These are phyloP conservation scores for Acacia acuminata DNA, from an alignment of 306 rosid species.

Conservation along the genomic window DNA sequence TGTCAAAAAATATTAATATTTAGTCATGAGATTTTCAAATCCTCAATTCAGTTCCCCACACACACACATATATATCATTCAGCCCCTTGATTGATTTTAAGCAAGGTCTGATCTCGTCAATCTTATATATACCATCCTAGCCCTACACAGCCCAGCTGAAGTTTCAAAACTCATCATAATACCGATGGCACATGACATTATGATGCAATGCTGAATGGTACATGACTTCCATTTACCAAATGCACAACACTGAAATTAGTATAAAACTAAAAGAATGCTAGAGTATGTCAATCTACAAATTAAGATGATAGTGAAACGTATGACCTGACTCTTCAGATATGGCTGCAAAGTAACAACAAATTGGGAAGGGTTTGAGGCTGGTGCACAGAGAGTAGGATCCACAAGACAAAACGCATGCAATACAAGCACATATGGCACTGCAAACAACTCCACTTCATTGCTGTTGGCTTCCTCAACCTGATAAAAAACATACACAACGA, in stretches of 20 bases:
- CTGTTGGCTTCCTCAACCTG: conserved; percentile 88
- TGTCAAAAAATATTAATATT: not conserved
- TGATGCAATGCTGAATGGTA: conserved; percentile 2
- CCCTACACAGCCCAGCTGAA: not conserved
- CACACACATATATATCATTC: not conserved
- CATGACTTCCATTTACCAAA: not conserved
- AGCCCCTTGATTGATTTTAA: not conserved
- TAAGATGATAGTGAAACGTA: conserved; percentile 8
- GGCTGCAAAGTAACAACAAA: conserved; percentile 98
- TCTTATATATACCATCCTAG: not conserved
- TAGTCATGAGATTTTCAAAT: not conserved
- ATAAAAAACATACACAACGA: conserved; percentile 24
- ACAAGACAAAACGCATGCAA: conserved; percentile 96
- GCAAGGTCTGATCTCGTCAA: not conserved
- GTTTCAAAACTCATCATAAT: conserved; percentile 19
- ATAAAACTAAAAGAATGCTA: not conserved
- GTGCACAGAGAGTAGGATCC: conserved; percentile 92
- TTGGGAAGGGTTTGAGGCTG: conserved; percentile 88
- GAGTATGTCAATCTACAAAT: conserved; percentile 17
- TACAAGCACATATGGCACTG: conserved; percentile 85
- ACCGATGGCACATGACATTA: not conserved
- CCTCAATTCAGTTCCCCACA: not conserved
- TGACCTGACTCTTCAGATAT: conserved; percentile 93
- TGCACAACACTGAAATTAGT: not conserved
- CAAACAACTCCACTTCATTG: conserved; percentile 66